Evolutionary conservation across 2,329 filamentous ascomycete genomes (phyloP).

Genomic region (Aspergillus pseudoterreus): DNA sequence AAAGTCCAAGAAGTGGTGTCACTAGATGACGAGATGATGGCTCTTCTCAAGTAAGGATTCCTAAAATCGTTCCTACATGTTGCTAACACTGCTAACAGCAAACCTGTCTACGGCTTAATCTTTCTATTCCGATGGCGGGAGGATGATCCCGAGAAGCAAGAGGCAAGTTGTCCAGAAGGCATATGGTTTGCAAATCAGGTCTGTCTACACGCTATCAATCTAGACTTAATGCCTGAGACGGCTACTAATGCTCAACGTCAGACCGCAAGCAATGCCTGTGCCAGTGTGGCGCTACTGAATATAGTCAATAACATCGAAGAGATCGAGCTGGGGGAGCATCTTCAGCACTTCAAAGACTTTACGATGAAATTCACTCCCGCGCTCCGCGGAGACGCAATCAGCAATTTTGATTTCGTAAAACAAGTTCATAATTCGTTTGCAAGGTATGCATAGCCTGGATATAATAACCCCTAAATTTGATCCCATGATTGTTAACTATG

Average conservation of each 20-base stretch:
- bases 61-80: background rate
- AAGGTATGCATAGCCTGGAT: conserved; percentile 44
- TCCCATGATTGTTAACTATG: background rate
- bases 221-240: background rate
- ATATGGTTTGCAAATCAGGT: conserved; percentile 97
- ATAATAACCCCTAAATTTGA: background rate
- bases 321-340: conserved; percentile 65
- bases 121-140: conserved; percentile 76
- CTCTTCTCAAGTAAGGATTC: conserved; percentile 58
- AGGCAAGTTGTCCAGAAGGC: conserved; percentile 56
- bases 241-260: conserved; percentile 34
- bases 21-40: conserved; percentile 64
- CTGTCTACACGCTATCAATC: conserved; percentile 13
- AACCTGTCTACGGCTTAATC: conserved; percentile 79
- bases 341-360: conserved; percentile 68
- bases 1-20: conserved; percentile 73
- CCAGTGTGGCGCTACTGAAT: conserved; percentile 87
- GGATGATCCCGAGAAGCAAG: conserved; percentile 50
- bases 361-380: conserved; percentile 67
- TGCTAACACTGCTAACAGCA: conserved; percentile 41
- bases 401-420: conserved; percentile 72
- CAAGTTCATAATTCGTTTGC: conserved; percentile 85
- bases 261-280: conserved; percentile 81
- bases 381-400: conserved; percentile 71
- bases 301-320: conserved; percentile 79